Percentiles rank a stretch among this genome's conserved stretches.
These are phyloP conservation scores for Prunella vulgaris DNA, from an alignment of 257 asterid genomes.

Conservation along the genomic window DNA sequence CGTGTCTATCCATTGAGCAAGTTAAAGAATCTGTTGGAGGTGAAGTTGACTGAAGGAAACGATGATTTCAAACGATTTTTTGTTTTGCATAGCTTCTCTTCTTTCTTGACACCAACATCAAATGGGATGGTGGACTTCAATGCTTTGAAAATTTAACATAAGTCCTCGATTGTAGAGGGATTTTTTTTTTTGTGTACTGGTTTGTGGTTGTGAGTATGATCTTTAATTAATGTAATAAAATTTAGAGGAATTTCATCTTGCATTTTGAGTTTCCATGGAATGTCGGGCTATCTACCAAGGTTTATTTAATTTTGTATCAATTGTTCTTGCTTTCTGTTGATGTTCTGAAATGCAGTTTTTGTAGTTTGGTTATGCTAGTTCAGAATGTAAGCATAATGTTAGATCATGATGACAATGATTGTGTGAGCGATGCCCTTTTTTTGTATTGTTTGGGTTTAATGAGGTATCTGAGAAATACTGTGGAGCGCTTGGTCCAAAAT, in stretches of 20 bases:
- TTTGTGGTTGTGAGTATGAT: not conserved
- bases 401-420: not conserved
- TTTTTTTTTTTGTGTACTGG: not conserved
- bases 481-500: too few species aligned
- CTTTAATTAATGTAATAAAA: not conserved
- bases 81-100: too few species aligned
- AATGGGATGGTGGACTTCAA: too few species aligned
- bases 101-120: too few species aligned
- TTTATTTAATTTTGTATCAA: not conserved
- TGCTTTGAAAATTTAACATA: not conserved
- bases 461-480: too few species aligned
- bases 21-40: too few species aligned
- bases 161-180: not conserved
- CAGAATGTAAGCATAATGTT: not conserved
- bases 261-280: not conserved
- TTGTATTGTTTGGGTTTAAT: not conserved
- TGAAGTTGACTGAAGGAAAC: too few species aligned
- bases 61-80: too few species aligned
- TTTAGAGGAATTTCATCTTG: not conserved
- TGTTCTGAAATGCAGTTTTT: not conserved
- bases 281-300: not conserved
- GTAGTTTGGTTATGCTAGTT: not conserved
- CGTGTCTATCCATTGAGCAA: too few species aligned
- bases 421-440: not conserved
- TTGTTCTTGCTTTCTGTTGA: not conserved